These are phyloP conservation scores for Claviceps sp. DNA, from an alignment of 2,329 filamentous ascomycete species.

Conservation along the genomic window DNA sequence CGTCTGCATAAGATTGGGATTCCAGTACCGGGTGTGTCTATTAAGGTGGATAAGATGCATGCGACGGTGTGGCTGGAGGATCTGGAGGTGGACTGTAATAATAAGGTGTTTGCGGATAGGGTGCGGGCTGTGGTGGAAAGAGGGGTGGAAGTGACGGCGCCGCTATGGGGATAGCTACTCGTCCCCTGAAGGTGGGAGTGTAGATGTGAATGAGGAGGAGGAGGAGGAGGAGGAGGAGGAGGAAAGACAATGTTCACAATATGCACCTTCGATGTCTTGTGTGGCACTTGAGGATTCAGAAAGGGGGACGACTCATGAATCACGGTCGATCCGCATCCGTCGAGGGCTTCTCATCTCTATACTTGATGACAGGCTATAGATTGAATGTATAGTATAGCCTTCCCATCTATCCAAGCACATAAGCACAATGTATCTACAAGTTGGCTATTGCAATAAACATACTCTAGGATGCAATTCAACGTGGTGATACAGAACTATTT, in stretches of 20 bases:
- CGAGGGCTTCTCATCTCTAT: too few relatives aligned
- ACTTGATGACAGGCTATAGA: too few relatives aligned
- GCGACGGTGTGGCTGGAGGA: constrained; percentile 88
- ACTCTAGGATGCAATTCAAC: constrained; percentile 9
- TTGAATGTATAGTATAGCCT: background rate
- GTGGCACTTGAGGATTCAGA: background rate
- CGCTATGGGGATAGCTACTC: constrained; percentile 44
- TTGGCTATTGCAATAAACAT: background rate
- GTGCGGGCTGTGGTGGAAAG: constrained; percentile 83
- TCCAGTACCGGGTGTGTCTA: constrained; percentile 76
- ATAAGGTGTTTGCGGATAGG: constrained; percentile 66
- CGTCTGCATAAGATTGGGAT: constrained; percentile 74
- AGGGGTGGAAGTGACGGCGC: constrained; percentile 74
- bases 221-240: background rate
- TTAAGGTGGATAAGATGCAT: constrained; percentile 75
- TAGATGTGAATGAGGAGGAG: background rate
- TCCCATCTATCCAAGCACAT: background rate
- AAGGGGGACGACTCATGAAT: background rate
- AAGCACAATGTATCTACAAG: background rate
- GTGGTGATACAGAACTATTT: constrained; percentile 17
- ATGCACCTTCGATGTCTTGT: background rate
- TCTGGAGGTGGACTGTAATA: constrained; percentile 75
- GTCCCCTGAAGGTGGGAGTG: background rate
- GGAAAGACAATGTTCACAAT: background rate
- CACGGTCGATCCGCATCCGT: background rate